Evolutionary conservation across 305 asterid genomes (phyloP), one percentile per base, ranked within the genome.

Genomic region (Lippia alba): DNA sequence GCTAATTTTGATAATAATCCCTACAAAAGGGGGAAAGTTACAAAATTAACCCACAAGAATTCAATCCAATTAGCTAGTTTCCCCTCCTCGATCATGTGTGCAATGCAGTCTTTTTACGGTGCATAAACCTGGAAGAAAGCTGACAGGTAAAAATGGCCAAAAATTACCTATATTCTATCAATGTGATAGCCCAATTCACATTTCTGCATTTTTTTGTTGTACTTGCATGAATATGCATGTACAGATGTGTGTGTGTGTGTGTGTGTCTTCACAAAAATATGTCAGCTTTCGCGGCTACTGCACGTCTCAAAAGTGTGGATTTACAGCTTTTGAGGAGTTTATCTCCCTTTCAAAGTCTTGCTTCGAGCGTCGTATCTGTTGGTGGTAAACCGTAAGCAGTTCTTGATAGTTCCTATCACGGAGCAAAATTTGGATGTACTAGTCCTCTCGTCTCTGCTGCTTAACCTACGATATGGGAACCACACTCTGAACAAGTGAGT

Each of bases 381-480:
- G 55, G 70, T 79, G 64, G 81, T 74, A 54, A 68, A 54, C 59
- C 73, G 65, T 18, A 74, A 8, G 76, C 59, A 56, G 56, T 74
- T 82, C 77, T 74, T 74, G 40, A 73, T 72, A 81, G 85, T 70
- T 81, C 78, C 83, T 20, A 61, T 40, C 74, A 71, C 66, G 78
- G 41, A 46, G 15, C 80, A 63, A 53, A 61, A 64, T 58, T 75
- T 76, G 8, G 89, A 61, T 18, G 81, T 69, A 65, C 71, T 69
- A 33, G 74, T 69, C 53, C 69, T 82, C 64, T 70, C 82, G 45
- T 82, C 79, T 19, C 84, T 65, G 78, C 69, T 66, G 4, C 66
- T 56, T 75, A 86, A 57, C 78, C 77, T 90, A 50, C 64, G 83
- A 61, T 85, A 83, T 12, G 89, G 79, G 75, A 85, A 80, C 87